These are phyloP conservation scores for Puccinia novopanici DNA, from an alignment of 1,284 basidiomycete species.

Conservation along the genomic window DNA sequence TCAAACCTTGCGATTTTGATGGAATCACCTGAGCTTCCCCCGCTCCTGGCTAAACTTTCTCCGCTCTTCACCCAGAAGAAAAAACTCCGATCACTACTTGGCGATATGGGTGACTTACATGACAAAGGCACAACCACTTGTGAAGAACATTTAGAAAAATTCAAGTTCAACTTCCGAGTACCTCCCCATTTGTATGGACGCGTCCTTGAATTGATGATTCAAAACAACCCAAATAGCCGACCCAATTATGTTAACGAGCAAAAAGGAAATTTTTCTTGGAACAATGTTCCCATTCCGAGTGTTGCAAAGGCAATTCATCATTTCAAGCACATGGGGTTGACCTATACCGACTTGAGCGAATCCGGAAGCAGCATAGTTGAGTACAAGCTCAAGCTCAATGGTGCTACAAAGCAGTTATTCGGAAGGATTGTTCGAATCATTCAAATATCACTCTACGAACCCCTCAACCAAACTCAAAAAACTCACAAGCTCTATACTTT, in stretches of 20 bases:
- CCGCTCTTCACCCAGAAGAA: slow-evolving; percentile 22
- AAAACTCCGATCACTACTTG: slow-evolving; percentile 36
- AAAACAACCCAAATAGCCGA: neutral
- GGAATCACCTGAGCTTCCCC: slow-evolving; percentile 25
- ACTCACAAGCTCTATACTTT: slow-evolving; percentile 10
- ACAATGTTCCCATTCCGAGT: slow-evolving; percentile 30
- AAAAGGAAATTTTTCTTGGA: neutral
- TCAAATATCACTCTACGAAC: neutral
- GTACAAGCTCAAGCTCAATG: neutral
- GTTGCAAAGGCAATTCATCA: slow-evolving; percentile 8
- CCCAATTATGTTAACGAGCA: slow-evolving; percentile 13
- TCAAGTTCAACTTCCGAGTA: slow-evolving; percentile 28
- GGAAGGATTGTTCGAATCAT: slow-evolving; percentile 32
- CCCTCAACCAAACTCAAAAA: neutral
- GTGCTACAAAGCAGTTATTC: neutral
- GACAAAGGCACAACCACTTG: neutral
- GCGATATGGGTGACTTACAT: neutral
- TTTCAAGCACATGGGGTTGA: slow-evolving; percentile 21
- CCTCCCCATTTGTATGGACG: slow-evolving; percentile 11
- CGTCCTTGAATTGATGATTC: slow-evolving; percentile 5
- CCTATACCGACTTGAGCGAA: slow-evolving; percentile 14
- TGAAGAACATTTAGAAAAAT: neutral
- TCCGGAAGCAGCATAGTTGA: slow-evolving; percentile 29
- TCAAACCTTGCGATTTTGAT: slow-evolving; percentile 28
- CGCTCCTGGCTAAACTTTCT: slow-evolving; percentile 3